These are phyloP conservation scores for Exophiala aquamarina DNA, from an alignment of 2,329 filamentous ascomycete species.

Conservation along the genomic window DNA sequence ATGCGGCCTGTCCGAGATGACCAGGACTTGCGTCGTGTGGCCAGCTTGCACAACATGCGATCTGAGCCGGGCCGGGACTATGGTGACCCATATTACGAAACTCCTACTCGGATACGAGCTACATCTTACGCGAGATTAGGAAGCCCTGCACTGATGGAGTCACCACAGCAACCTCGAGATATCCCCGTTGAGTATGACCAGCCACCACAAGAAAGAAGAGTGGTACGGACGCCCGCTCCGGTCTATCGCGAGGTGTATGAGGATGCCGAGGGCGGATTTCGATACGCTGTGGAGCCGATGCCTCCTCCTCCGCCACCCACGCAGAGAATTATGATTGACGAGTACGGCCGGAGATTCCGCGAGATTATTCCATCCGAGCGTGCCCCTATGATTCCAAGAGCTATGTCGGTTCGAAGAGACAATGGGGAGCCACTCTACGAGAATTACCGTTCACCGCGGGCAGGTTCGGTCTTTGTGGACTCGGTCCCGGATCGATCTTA, in stretches of 20 bases:
- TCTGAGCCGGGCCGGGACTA: constrained; percentile 44
- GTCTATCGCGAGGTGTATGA: constrained; percentile 43
- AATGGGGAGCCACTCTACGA: constrained; percentile 23
- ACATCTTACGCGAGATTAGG: constrained; percentile 42
- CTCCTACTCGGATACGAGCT: constrained; percentile 32
- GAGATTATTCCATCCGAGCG: constrained; percentile 49
- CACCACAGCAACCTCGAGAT: constrained; percentile 36
- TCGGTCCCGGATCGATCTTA: constrained; percentile 42
- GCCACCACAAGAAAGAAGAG: constrained; percentile 45
- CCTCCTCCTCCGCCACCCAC: constrained; percentile 52
- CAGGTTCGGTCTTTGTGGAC: constrained; percentile 42
- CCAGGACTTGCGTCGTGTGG: constrained; percentile 47
- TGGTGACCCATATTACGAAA: constrained; percentile 37
- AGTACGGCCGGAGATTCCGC: constrained; percentile 78
- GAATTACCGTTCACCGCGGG: constrained; percentile 29
- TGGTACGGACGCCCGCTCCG: constrained; percentile 38
- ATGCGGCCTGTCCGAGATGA: constrained; percentile 39
- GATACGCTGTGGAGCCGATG: constrained; percentile 39
- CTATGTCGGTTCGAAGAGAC: constrained; percentile 25
- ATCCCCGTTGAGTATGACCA: constrained; percentile 34
- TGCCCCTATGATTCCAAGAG: constrained; percentile 33
- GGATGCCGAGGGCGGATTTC: constrained; percentile 44
- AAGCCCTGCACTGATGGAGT: constrained; percentile 35
- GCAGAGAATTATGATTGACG: constrained; percentile 74
- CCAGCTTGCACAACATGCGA: constrained; percentile 46